Evolutionary conservation across 768 basidiomycete genomes (phyloP).

Genomic region (Piloderma croceum): DNA sequence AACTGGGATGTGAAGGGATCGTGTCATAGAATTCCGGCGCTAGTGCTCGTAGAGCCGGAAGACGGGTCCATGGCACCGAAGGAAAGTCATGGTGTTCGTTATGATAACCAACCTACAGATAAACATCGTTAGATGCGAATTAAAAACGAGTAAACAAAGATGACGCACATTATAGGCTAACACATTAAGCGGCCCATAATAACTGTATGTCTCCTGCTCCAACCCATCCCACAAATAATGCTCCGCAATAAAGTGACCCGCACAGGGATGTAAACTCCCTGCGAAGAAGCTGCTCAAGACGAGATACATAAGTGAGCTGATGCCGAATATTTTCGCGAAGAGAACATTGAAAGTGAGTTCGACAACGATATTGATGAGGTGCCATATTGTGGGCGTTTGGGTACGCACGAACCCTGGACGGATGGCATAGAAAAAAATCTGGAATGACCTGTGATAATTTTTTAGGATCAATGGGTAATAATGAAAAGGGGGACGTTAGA

Average conservation of each 20-base stretch:
- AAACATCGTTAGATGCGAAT: constrained; percentile 7
- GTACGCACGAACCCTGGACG: constrained; percentile 88
- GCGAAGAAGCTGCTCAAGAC: constrained; percentile 92
- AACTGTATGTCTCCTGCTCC: constrained; percentile 93
- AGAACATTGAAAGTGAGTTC: constrained; percentile 71
- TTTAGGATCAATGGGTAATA: background rate
- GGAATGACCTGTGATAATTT: constrained; percentile 70
- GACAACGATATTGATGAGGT: constrained; percentile 65
- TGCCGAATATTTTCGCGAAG: constrained; percentile 47
- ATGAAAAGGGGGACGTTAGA: constrained; percentile 1
- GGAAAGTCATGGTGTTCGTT: constrained; percentile 99
- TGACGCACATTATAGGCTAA: constrained; percentile 85
- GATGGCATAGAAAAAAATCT: constrained; percentile 96
- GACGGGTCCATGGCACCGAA: constrained; percentile 89
- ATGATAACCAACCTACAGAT: constrained; percentile 85
- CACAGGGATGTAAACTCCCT: constrained; percentile 91
- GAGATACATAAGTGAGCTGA: constrained; percentile 67
- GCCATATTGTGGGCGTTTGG: constrained; percentile 80
- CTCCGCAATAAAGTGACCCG: constrained; percentile 97
- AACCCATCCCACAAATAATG: constrained; percentile 93
- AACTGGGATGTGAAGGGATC: constrained; percentile 82
- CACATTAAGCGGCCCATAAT: constrained; percentile 87
- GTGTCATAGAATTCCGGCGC: constrained; percentile 91
- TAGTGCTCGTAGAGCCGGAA: constrained; percentile 74
- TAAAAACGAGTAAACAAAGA: background rate